Evolutionary conservation across 78 protist genomes (phyloP), one percentile per base, ranked within the genome.

Genomic region (Acrasis kona): DNA sequence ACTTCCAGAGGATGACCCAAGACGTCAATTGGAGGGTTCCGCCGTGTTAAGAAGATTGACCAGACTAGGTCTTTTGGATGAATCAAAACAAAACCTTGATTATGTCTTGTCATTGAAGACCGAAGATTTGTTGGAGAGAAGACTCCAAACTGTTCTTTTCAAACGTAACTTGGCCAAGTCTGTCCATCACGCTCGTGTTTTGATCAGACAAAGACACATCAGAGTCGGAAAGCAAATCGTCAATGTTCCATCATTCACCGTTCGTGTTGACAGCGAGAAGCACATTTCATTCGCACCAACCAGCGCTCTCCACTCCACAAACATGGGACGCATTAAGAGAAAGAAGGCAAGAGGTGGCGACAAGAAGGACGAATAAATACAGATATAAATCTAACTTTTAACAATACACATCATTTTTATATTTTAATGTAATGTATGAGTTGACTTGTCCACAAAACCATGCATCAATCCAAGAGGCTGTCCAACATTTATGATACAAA

Each of bases 141-240:
- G 99, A 28, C 98, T 98, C 79, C 99, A 98, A 90, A 96, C 99
- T 34, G 75, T 88, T 34, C 97, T 96, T 64, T 82, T 87, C 94
- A 89, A 91, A 86, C 66, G 65, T 4, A 92, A 91, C 40, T 86
- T 94, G 8, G 99, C 99, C 86, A 89, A 90, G 77, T 91, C 97
- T 40, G 87, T 98, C 88, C 99, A 98, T 88, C 99, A 98, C 85
- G 98, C 99, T 50, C 98, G 99, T 70, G 95, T 92, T 65, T 85
- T 96, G 38, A 96, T 98, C 93, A 80, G 83, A 64, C 98, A 97
- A 87, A 84, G 99, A 57, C 99, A 97, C 97, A 95, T 96, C 84
- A 80, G 95, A 39, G 99, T 98, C 64, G 99, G 99, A 69, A 90
- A 92, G 86, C 99, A 98, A 91, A 39, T 97, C 65, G 99, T 98